Conservation (phyloP, 1,284 basidiomycete species). For the Phylloboletellus chloephorus region DNA sequence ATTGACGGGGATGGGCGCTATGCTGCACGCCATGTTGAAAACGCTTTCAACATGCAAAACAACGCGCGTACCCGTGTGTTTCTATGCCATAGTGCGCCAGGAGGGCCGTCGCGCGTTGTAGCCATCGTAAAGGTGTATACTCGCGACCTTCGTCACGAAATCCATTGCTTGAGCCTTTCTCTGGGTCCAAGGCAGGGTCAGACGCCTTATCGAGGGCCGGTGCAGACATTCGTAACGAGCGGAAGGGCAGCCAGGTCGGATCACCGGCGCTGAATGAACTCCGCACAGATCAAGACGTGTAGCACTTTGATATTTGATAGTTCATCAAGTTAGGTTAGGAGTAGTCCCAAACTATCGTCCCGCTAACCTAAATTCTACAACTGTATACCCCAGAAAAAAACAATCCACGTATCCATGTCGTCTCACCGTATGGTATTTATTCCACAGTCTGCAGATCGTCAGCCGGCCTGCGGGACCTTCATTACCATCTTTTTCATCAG, state of each 20-base stretch:
- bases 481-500: neutral
- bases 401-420: too few relatives aligned
- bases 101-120: conserved; percentile 19
- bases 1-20: conserved; percentile 44
- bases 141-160: neutral
- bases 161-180: conserved; percentile 3
- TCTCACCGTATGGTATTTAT: too few relatives aligned
- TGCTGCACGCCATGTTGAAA: conserved; percentile 32
- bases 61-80: conserved; percentile 34
- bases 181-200: neutral
- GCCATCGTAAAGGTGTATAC: conserved; percentile 9
- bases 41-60: neutral
- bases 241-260: too few relatives aligned
- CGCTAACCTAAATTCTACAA: too few relatives aligned
- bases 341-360: too few relatives aligned
- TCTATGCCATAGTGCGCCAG: conserved; percentile 30
- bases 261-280: too few relatives aligned
- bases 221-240: conserved; percentile 11
- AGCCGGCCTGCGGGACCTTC: neutral
- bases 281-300: too few relatives aligned
- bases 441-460: too few relatives aligned
- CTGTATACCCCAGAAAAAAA: too few relatives aligned
- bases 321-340: too few relatives aligned
- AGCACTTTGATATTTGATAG: too few relatives aligned
- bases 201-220: neutral